Base-by-base conservation (phyloP, 1,284 basidiomycete genomes). In the Sanghuangporus baumii region DNA sequence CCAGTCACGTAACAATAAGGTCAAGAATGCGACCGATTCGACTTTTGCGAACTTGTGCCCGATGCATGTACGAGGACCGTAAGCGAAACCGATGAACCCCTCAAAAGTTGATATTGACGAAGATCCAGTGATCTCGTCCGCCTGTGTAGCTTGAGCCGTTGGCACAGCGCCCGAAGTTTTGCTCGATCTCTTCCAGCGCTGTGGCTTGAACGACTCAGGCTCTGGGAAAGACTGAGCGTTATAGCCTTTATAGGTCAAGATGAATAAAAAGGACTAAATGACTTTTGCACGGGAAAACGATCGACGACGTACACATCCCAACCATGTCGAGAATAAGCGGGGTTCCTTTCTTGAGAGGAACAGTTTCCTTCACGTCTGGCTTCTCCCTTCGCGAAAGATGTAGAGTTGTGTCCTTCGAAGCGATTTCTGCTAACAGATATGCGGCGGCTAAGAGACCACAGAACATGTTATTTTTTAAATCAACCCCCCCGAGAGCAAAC, bases 41-140 rank as follows among this genome's bases (percentile, higher is more conserved):
- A 62, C 63, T 51, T 62, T 60, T 23, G 63, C 66, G 43, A 64
- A 69, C 55, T 66, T 68, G 50, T 62, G 61, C 4, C 67, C 68
- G 20, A 68, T 23, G 56, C 68, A 69, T 12, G 63, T 57, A n/a
- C 68, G 64, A 2, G 68, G 64, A 1, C 69, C 69, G 12, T 56
- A 59, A 7, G 67, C 65, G 52, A 70, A 70, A 8, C 66, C 60
- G 12, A 60, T 40, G 47, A 66, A 66, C 3, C 63, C 62, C 11
- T 69, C 67, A 36, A 54, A 51, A 26, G 64, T 60, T 52, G 34
- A 60, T 41, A 34, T 40, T 18, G 47, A 51, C n/a, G 26, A 58
- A 18, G 59, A 65, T 41, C 23, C 43, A 26, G 55, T 36, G 2
- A 52, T 48, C 34, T 60, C 59, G 38, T 37, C 59, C 9, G 48